These are phyloP conservation scores for Begonia fuchsioides DNA, from an alignment of 306 rosid species.

Conservation along the genomic window DNA sequence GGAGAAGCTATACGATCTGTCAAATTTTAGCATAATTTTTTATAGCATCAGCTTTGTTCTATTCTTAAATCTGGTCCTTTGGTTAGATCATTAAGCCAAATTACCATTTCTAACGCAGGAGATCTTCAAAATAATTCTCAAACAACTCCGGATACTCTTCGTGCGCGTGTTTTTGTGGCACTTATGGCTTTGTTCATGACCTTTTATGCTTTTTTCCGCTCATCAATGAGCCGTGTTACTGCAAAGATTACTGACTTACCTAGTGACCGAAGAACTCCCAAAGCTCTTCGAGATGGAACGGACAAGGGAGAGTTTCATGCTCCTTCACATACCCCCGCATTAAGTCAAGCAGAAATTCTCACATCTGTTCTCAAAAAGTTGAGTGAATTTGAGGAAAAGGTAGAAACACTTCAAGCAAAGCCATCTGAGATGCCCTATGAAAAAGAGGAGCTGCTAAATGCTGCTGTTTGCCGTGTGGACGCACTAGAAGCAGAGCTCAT, in stretches of 20 bases:
- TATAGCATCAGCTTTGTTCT: too few relatives aligned
- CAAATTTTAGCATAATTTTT: too few relatives aligned
- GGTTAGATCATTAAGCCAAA: too few relatives aligned
- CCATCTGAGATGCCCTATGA: constrained; percentile 89
- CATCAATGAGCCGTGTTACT: constrained; percentile 29
- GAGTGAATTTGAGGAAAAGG: constrained; percentile 83
- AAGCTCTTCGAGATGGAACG: constrained; percentile 15
- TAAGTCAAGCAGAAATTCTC: constrained; percentile 31
- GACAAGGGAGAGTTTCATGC: constrained; percentile 21
- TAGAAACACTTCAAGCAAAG: constrained; percentile 60
- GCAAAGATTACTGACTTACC: constrained; percentile 28
- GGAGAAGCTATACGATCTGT: too few relatives aligned
- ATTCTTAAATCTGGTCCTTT: too few relatives aligned
- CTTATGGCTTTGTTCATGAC: constrained; percentile 55
- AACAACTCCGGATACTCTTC: constrained; percentile 32
- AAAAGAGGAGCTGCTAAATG: constrained; percentile 88
- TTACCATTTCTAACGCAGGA: too few relatives aligned
- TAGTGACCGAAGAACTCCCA: constrained; percentile 20
- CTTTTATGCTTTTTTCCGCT: constrained; percentile 29
- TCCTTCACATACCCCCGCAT: constrained; percentile 28
- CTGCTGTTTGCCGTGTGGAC: constrained; percentile 96
- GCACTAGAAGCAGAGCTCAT: constrained; percentile 93
- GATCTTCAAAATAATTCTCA: constrained; percentile 19
- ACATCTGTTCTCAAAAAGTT: constrained; percentile 54
- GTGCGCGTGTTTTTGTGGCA: constrained; percentile 34